phyloP scores from a whole-genome alignment of 2,329 filamentous ascomycete species.

The Colletotrichum neosansevieriae region DNA sequence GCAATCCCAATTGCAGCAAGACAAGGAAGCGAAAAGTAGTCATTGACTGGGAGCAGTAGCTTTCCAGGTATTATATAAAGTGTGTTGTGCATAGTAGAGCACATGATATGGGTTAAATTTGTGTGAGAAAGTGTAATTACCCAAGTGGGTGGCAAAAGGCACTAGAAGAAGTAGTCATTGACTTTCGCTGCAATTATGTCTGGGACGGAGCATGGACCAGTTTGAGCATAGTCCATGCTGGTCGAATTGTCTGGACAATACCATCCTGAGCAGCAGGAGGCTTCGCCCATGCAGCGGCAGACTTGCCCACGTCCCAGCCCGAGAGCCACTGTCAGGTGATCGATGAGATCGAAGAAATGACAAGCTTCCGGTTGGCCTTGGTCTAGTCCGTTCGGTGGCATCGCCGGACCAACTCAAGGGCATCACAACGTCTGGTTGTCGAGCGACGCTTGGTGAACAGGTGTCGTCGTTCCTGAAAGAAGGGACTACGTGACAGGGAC shows the following conservation, averaged over 20 bases:
- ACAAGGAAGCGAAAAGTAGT: slow-evolving; percentile 3
- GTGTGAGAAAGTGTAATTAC: too few relatives aligned
- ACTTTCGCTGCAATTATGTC: too few relatives aligned
- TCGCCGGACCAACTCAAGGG: background rate
- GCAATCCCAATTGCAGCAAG: slow-evolving; percentile 21
- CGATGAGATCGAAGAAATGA: background rate
- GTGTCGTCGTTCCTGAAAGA: background rate
- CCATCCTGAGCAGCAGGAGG: slow-evolving; percentile 12
- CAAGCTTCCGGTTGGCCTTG: background rate
- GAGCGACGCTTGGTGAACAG: background rate
- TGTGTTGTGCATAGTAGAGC: too few relatives aligned
- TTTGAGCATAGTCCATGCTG: slow-evolving; percentile 14
- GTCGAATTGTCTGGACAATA: background rate
- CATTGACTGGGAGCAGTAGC: too few relatives aligned
- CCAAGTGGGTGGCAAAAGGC: too few relatives aligned
- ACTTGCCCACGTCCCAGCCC: slow-evolving; percentile 1
- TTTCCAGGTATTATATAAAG: too few relatives aligned
- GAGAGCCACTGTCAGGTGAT: background rate
- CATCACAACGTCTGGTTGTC: background rate
- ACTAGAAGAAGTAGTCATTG: too few relatives aligned
- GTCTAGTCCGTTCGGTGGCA: background rate
- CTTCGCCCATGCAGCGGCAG: slow-evolving; percentile 13
- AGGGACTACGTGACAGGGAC: slow-evolving; percentile 3
- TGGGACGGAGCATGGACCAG: slow-evolving; percentile 19
- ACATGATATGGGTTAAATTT: too few relatives aligned